Evolutionary conservation across 257 asterid genomes (phyloP).

Genomic region (Plantago elongata): DNA sequence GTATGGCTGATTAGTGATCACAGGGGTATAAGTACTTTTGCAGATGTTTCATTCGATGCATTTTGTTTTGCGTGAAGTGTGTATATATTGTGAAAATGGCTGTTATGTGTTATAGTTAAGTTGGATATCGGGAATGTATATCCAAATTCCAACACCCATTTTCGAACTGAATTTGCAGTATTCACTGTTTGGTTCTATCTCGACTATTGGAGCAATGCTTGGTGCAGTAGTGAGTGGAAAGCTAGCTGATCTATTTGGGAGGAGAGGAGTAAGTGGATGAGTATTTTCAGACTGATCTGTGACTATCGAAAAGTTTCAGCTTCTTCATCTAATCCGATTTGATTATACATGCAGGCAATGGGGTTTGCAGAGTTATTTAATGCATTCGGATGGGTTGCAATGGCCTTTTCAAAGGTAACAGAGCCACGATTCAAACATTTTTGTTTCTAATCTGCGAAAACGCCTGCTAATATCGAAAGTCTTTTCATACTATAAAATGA

Average conservation of each 20-base stretch:
- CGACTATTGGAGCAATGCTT: conserved; percentile 84
- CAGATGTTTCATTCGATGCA: too few relatives aligned
- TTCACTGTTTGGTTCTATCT: conserved; percentile 81
- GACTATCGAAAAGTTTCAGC: not conserved
- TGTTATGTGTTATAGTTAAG: too few relatives aligned
- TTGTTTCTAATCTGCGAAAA: too few relatives aligned
- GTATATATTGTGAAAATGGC: too few relatives aligned
- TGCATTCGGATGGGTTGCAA: conserved; percentile 64
- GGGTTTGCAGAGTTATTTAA: conserved; percentile 68
- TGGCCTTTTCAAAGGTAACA: conserved; percentile 64
- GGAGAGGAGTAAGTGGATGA: conserved; percentile 60
- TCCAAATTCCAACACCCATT: too few relatives aligned
- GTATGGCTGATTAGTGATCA: too few relatives aligned
- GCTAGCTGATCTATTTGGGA: conserved; percentile 72
- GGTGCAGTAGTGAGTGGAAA: conserved; percentile 86
- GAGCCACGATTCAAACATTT: too few relatives aligned
- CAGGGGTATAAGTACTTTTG: too few relatives aligned
- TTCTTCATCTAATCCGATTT: not conserved
- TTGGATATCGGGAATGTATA: too few relatives aligned
- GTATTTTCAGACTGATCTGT: conserved; percentile 2
- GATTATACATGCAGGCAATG: conserved; percentile 60
- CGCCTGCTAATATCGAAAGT: not conserved
- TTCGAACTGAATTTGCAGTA: conserved; percentile 38
- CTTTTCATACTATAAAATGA: not conserved
- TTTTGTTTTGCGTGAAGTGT: too few relatives aligned